A percentile compares a stretch with the other conserved stretches of the same genome.
Evolutionary conservation across 148 eudicot genomes (phyloP).

Genomic region (Heliamphora exappendiculata): DNA sequence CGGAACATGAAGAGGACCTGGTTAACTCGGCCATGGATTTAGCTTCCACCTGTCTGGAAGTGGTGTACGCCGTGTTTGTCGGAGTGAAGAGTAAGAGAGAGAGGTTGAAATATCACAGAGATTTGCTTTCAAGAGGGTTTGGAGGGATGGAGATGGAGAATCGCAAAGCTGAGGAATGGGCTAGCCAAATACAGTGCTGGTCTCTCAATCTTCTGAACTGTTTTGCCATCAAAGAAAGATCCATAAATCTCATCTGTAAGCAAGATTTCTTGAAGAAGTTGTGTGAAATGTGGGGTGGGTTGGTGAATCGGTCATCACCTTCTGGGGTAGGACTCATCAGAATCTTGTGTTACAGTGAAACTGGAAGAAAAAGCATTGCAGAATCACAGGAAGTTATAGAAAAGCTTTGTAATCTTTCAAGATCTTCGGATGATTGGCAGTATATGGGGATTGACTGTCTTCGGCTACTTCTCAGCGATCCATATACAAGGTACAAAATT

Average conservation of each 20-base stretch:
- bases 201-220: conserved; percentile 54
- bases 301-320: conserved; percentile 56
- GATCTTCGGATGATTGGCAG: conserved; percentile 89
- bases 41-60: conserved; percentile 30
- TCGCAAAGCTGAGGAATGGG: conserved; percentile 86
- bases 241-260: conserved; percentile 44
- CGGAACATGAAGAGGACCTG: conserved; percentile 42
- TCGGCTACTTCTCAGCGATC: conserved; percentile 55
- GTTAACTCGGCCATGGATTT: conserved; percentile 31
- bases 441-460: conserved; percentile 80
- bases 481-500: conserved; percentile 47
- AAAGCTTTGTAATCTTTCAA: conserved; percentile 52
- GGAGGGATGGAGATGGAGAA: conserved; percentile 63
- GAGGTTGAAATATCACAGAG: conserved; percentile 57
- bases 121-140: conserved; percentile 73
- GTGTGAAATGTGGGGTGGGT: conserved; percentile 72
- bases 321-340: conserved; percentile 64
- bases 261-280: conserved; percentile 37
- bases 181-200: conserved; percentile 81
- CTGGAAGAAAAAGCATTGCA: conserved; percentile 51
- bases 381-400: conserved; percentile 34
- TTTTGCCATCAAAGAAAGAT: conserved; percentile 50
- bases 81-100: conserved; percentile 22
- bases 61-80: conserved; percentile 31
- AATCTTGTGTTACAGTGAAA: conserved; percentile 46